Percentiles rank a stretch among this genome's conserved stretches.
phyloP scores from a whole-genome alignment of 257 asterid genomes.

The Fraxinus cuspidata region DNA sequence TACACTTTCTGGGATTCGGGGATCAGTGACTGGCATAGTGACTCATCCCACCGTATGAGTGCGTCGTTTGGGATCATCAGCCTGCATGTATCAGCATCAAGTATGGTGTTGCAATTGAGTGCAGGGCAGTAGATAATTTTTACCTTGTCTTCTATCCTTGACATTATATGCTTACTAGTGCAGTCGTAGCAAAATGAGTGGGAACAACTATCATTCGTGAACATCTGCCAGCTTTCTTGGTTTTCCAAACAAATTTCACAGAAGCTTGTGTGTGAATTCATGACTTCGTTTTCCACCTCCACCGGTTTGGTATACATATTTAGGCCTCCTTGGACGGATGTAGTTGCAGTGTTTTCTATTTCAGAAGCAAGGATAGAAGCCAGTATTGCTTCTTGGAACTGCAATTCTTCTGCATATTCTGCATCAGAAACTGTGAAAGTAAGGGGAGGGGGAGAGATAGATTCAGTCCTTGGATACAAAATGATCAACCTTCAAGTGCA shows the following conservation, averaged over 20 bases:
- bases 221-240: constrained; percentile 65
- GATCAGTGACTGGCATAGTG: constrained; percentile 50
- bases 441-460: neutral
- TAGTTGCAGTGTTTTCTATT: constrained; percentile 31
- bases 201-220: constrained; percentile 44
- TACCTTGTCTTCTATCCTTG: constrained; percentile 46
- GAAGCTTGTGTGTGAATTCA: constrained; percentile 26
- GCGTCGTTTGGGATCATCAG: constrained; percentile 47
- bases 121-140: constrained; percentile 49
- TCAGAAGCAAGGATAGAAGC: constrained; percentile 39
- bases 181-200: constrained; percentile 67
- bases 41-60: constrained; percentile 57
- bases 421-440: constrained; percentile 31
- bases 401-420: constrained; percentile 47
- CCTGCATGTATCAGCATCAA: constrained; percentile 43
- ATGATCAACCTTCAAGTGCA: neutral
- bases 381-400: constrained; percentile 46
- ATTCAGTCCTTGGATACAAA: neutral
- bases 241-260: constrained; percentile 66
- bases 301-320: neutral
- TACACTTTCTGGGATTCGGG: constrained; percentile 61
- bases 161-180: constrained; percentile 49
- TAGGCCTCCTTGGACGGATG: constrained; percentile 32
- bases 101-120: constrained; percentile 38
- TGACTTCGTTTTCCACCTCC: constrained; percentile 18